Evolutionary conservation across 2,329 filamentous ascomycete genomes (phyloP).

Genomic region (Exophiala sp.): DNA sequence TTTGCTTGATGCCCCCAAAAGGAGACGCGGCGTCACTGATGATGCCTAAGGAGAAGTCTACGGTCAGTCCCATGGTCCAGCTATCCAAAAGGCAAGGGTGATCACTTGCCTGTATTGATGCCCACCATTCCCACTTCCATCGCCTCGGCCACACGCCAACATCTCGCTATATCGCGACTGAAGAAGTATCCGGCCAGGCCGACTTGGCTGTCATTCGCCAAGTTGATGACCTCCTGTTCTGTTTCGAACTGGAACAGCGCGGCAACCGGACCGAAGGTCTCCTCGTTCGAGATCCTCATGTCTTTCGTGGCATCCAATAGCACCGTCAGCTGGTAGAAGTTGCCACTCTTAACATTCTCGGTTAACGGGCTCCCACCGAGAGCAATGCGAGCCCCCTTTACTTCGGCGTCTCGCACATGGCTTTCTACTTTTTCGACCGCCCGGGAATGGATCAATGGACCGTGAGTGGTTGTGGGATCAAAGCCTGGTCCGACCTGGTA

Average conservation of each 20-base stretch:
- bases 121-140: slow-evolving; percentile 85
- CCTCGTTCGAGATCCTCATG: slow-evolving; percentile 17
- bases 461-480: neutral
- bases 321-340: slow-evolving; percentile 20
- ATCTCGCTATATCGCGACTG: slow-evolving; percentile 48
- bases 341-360: too few relatives aligned
- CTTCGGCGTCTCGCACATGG: slow-evolving; percentile 14
- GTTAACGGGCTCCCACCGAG: slow-evolving; percentile 11
- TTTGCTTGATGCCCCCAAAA: slow-evolving; percentile 30
- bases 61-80: too few relatives aligned
- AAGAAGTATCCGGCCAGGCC: slow-evolving; percentile 59
- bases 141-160: slow-evolving; percentile 61
- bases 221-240: slow-evolving; percentile 57
- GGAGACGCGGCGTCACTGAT: slow-evolving; percentile 4
- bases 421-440: neutral
- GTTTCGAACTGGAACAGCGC: slow-evolving; percentile 41
- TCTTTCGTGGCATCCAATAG: slow-evolving; percentile 10
- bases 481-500: neutral
- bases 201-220: slow-evolving; percentile 52
- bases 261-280: slow-evolving; percentile 46
- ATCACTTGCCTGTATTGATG: slow-evolving; percentile 48
- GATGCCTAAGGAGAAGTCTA: too few relatives aligned
- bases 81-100: neutral
- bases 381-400: slow-evolving; percentile 24
- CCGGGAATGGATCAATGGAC: neutral